phyloP scores from a whole-genome alignment of 257 asterid species.

The Salvia hispanica region DNA sequence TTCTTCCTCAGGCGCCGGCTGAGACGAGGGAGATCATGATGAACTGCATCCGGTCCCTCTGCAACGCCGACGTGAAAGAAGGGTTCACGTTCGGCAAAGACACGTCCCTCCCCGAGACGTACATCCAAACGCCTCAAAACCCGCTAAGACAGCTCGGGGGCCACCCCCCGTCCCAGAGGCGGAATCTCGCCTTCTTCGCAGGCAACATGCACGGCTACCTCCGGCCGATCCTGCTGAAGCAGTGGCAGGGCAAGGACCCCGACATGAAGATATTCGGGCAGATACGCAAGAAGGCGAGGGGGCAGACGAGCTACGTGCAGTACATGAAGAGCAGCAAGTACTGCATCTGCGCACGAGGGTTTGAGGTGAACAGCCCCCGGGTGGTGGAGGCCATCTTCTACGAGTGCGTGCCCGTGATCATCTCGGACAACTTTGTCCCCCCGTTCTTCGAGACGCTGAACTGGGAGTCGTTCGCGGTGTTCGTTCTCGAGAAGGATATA shows the following conservation, averaged over 20 bases:
- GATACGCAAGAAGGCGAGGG: slow-evolving; percentile 43
- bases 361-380: slow-evolving; percentile 88
- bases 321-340: slow-evolving; percentile 94
- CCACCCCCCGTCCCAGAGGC: slow-evolving; percentile 63
- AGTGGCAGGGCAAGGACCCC: slow-evolving; percentile 86
- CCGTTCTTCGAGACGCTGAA: slow-evolving; percentile 78
- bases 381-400: slow-evolving; percentile 95
- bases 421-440: slow-evolving; percentile 83
- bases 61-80: slow-evolving; percentile 75
- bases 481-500: slow-evolving; percentile 74
- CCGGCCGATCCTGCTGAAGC: slow-evolving; percentile 62
- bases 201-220: slow-evolving; percentile 94
- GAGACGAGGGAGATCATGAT: slow-evolving; percentile 70
- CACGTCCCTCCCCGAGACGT: slow-evolving; percentile 81
- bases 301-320: slow-evolving; percentile 58
- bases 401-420: slow-evolving; percentile 95
- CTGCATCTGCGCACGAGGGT: slow-evolving; percentile 88
- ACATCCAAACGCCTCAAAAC: slow-evolving; percentile 48
- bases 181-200: slow-evolving; percentile 83
- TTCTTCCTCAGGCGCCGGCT: slow-evolving; percentile 62
- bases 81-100: slow-evolving; percentile 85
- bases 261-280: slow-evolving; percentile 73
- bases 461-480: slow-evolving; percentile 89
- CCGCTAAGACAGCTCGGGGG: slow-evolving; percentile 79
- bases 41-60: slow-evolving; percentile 73